These are phyloP conservation scores for Lentinula sp. DNA, from an alignment of 768 basidiomycete species.

Conservation along the genomic window DNA sequence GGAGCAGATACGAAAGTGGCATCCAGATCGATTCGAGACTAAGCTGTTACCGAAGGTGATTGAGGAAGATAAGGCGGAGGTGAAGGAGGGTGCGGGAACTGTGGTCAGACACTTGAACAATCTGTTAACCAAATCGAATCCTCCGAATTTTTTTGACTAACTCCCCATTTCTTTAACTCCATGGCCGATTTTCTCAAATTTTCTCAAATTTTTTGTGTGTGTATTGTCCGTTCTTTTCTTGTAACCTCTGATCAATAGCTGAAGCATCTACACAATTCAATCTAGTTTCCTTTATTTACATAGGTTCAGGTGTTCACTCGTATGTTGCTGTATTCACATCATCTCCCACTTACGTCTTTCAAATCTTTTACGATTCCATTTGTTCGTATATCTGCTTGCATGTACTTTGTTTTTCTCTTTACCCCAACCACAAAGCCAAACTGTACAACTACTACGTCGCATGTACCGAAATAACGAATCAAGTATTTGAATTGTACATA, in stretches of 20 bases:
- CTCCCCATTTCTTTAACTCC: neutral
- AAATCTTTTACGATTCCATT: neutral
- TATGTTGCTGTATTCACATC: neutral
- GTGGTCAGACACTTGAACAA: slow-evolving; percentile 71
- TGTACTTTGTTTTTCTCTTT: neutral
- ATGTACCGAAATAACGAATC: neutral
- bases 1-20: slow-evolving; percentile 72
- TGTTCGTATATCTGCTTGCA: neutral
- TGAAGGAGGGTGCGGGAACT: slow-evolving; percentile 65
- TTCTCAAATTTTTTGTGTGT: too few species aligned
- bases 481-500: neutral
- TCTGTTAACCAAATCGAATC: slow-evolving; percentile 49
- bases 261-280: neutral
- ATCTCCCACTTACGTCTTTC: neutral
- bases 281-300: neutral
- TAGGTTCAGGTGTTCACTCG: neutral
- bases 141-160: slow-evolving; percentile 29
- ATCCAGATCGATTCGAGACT: slow-evolving; percentile 78
- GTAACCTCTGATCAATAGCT: neutral
- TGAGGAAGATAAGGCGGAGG: slow-evolving; percentile 57
- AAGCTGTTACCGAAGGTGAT: slow-evolving; percentile 58
- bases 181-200: neutral
- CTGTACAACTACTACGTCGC: neutral
- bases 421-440: neutral
- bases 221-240: neutral